phyloP scores from a whole-genome alignment of 2,329 filamentous ascomycete species.

The Didymella glomerata region DNA sequence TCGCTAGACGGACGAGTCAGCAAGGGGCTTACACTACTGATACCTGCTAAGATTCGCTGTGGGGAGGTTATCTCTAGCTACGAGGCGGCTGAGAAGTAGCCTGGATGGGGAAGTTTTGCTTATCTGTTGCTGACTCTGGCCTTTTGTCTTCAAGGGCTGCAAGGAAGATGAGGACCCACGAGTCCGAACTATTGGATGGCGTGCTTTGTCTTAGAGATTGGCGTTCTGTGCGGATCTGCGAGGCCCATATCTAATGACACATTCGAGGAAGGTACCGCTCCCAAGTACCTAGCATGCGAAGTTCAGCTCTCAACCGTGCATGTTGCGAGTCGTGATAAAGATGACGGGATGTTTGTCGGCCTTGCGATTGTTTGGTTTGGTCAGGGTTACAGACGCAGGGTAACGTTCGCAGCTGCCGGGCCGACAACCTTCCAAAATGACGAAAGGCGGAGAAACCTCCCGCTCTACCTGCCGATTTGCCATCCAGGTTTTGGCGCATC shows the following conservation, averaged over 20 bases:
- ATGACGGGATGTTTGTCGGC: constrained; percentile 12
- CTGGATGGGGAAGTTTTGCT: constrained; percentile 30
- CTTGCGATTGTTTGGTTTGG: constrained; percentile 7
- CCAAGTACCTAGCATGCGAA: constrained; percentile 5
- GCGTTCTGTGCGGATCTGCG: constrained; percentile 23
- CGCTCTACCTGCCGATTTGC: constrained; percentile 32
- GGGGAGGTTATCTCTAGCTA: constrained; percentile 14
- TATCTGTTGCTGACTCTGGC: constrained; percentile 26
- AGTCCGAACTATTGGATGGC: constrained; percentile 20
- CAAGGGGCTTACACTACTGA: constrained; percentile 23
- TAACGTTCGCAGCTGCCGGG: constrained; percentile 17
- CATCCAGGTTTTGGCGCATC: constrained; percentile 16
- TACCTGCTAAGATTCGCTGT: constrained; percentile 9
- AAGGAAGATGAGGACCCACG: constrained; percentile 26
- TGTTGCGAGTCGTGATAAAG: constrained; percentile 11
- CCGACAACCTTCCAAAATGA: constrained; percentile 20
- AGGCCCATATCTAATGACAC: constrained; percentile 17
- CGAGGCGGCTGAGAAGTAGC: constrained; percentile 15
- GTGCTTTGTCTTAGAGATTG: constrained; percentile 28
- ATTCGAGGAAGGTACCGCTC: constrained; percentile 19
- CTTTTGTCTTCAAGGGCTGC: constrained; percentile 20
- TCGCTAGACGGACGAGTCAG: constrained; percentile 33
- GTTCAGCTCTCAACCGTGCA: constrained; percentile 11
- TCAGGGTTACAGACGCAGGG: constrained; percentile 13
- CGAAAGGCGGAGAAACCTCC: constrained; percentile 19